Base-by-base conservation (phyloP, 495 filamentous ascomycete genomes). In the Neurospora tetrasperma region DNA sequence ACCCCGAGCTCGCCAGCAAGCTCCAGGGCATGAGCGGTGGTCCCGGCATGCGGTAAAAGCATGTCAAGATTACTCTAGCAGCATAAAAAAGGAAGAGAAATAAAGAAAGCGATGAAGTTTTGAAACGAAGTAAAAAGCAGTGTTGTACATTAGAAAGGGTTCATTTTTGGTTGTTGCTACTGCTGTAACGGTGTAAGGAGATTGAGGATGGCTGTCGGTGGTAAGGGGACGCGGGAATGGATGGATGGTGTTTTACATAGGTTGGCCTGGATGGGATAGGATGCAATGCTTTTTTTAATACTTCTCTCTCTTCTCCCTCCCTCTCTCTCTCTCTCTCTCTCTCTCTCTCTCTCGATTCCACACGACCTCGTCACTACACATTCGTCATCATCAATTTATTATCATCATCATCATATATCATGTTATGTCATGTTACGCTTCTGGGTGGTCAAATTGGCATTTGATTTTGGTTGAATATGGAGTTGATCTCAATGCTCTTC, bases 1-100 rank as follows among this genome's bases (percentile, higher is more conserved):
- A 99, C 79, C 96, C 96, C n/a, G 90, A 96, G 81, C 89, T 99
- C 40, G 93, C 94, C 14, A 90, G 85, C 71, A 91, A 92, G 77
- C 87, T 99, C 71, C 90, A 92, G 72, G 88, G 90, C 62, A 93
- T 96, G 90, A 79, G 78, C 42, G 76, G 73, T 41, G 44, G 76
- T 42, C 78, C 78, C n/a, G 78, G 80, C 76, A 73, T 78, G 75
- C 73, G 71, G 54, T 80, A 79, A 74, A 73, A 43, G 38, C 23
- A n/a, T 71, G 70, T 23, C 41, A 68, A 39, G 41, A 43, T 46
- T 59, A 23, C 35, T 70, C 40, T 27, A 62, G 27, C 18, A 43
- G 9, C 1, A 44, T 39, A 44, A 43, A 44, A 44, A 41, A 43
- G 42, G 70, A 27, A 42, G 43, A 38, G 38, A 35, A 71, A 35